These are phyloP conservation scores for Fusarium stilboides DNA, from an alignment of 2,329 filamentous ascomycete genomes.

Conservation along the genomic window DNA sequence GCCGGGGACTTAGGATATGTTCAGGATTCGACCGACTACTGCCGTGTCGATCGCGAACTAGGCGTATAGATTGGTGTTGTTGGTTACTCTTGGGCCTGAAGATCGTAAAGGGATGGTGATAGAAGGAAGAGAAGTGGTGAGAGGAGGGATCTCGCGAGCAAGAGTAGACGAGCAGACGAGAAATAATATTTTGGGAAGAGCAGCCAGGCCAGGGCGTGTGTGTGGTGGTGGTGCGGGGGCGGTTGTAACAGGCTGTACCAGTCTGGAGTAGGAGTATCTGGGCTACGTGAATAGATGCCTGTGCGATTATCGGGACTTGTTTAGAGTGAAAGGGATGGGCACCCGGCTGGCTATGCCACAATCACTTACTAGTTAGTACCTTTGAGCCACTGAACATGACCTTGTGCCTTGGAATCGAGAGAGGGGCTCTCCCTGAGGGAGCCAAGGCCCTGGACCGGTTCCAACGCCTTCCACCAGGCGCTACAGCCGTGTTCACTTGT, in stretches of 20 bases:
- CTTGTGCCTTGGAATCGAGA: conserved; percentile 43
- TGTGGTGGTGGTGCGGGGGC: conserved; percentile 51
- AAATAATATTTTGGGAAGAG: conserved; percentile 60
- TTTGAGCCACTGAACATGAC: conserved; percentile 36
- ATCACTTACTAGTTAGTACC: conserved; percentile 32
- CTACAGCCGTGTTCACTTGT: conserved; percentile 32
- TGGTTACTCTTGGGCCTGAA: conserved; percentile 37
- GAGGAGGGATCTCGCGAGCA: conserved; percentile 46
- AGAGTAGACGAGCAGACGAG: conserved; percentile 53
- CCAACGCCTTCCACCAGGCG: conserved; percentile 51
- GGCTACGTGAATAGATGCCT: conserved; percentile 51
- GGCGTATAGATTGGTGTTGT: conserved; percentile 42
- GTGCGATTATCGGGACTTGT: conserved; percentile 53
- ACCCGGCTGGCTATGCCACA: conserved; percentile 26
- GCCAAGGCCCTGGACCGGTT: conserved; percentile 48
- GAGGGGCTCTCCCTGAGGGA: conserved; percentile 42
- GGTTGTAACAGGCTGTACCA: conserved; percentile 42
- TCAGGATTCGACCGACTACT: conserved; percentile 54
- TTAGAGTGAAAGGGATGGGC: conserved; percentile 44
- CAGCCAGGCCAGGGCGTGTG: conserved; percentile 50
- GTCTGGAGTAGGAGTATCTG: conserved; percentile 45
- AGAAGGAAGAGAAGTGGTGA: conserved; percentile 44
- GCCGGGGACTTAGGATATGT: conserved; percentile 57
- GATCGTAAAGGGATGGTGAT: conserved; percentile 35
- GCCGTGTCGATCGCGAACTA: conserved; percentile 53